phyloP scores from a whole-genome alignment of 176 grass and related monocot species.

The Alopecurus myosuroides region DNA sequence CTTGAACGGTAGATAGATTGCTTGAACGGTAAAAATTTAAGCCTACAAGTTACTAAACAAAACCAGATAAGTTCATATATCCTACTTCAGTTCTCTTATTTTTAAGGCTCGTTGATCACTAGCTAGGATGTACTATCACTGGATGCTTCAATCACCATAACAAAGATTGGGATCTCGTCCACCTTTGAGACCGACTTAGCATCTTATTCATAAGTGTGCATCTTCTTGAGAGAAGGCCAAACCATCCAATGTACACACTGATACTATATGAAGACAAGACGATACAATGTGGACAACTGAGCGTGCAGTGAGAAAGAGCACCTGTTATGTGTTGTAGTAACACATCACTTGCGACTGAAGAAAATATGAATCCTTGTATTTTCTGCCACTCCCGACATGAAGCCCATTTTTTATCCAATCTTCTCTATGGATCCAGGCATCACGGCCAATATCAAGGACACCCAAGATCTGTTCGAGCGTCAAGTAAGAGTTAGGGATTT shows the following conservation, averaged over 20 bases:
- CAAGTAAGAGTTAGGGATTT: neutral
- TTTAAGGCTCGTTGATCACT: neutral
- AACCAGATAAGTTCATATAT: neutral
- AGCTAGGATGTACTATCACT: neutral
- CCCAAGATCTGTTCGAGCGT: slow-evolving; percentile 65
- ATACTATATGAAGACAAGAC: neutral
- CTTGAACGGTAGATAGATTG: neutral
- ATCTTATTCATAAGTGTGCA: neutral
- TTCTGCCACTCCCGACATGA: slow-evolving; percentile 80
- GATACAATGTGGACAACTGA: neutral
- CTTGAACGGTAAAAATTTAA: neutral
- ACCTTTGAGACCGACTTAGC: neutral
- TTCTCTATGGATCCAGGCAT: slow-evolving; percentile 97
- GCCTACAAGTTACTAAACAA: too few species aligned
- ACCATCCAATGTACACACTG: neutral
- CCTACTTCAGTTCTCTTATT: neutral
- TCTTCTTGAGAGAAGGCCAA: neutral
- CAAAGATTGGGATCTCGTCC: neutral
- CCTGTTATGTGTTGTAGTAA: slow-evolving; percentile 77
- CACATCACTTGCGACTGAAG: slow-evolving; percentile 93
- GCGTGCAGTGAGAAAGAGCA: neutral
- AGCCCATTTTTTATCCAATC: slow-evolving; percentile 93
- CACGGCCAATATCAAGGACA: slow-evolving; percentile 72
- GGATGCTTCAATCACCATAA: neutral
- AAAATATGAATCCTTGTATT: slow-evolving; percentile 94